Evolutionary conservation across 495 filamentous ascomycete species (phyloP), one percentile per base, ranked within the genome.

Genomic region (Annulohypoxylon stygium): DNA sequence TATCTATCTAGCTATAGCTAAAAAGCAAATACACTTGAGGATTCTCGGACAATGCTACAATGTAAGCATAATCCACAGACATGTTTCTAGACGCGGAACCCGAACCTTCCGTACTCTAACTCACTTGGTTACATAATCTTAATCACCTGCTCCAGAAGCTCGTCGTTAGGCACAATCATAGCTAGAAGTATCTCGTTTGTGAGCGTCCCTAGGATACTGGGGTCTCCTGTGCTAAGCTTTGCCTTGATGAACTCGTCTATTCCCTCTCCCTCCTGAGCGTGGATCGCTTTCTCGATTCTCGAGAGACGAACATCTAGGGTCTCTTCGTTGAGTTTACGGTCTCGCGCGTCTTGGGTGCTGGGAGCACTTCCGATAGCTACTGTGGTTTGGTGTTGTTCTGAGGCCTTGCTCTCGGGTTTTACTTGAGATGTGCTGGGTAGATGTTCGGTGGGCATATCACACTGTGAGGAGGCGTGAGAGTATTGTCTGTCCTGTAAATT

Each of bases 171-270:
- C 5, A 61, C n/a, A 0, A 68, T 59, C 61, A 74, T 53, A 7
- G 70, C 74, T 10, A 78, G 53, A 1, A 78, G 59, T 7, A 78
- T 34, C 23, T 78, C 76, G 34, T 67, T 69, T 4, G 66, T 54
- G 4, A 75, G 62, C 3, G 48, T 36, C 37, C 71, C 65, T 39
- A 78, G 25, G 14, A 51, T n/a, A 14, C 59, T 48, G 10, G 25
- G 9, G 6, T 59, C 45, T 30, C 71, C 70, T 10, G 58, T 30
- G 10, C 16, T 51, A 1, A 78, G 71, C n/a, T 65, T 73, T 6
- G n/a, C n/a, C 7, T 48, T 41, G 36, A 78, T 43, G 39, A 76
- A 76, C 8, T 66, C 69, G 20, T 68, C 67, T n/a, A 78, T 60
- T 34, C 68, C 69, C 14, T 30, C 61, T 51, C 64, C 66, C 11